Conservation (phyloP, 768 basidiomycete species). For the Russula earlei region DNA sequence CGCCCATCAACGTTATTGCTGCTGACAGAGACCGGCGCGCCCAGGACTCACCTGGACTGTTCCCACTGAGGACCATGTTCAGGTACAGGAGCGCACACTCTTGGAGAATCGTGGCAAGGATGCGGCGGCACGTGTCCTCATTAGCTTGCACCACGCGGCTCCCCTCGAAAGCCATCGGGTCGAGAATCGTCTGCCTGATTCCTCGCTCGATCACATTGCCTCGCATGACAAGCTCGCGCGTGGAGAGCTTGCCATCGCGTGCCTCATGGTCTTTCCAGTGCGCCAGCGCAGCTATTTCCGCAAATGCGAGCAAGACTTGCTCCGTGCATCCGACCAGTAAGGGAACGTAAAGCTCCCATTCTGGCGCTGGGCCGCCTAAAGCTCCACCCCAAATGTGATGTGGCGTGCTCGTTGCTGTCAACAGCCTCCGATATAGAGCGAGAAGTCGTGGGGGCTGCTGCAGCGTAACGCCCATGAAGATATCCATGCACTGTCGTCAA, state of each 20-base stretch:
- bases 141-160: slow-evolving; percentile 3
- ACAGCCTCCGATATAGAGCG: slow-evolving; percentile 54
- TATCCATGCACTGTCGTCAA: slow-evolving; percentile 60
- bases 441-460: slow-evolving; percentile 57
- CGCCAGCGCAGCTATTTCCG: slow-evolving; percentile 61
- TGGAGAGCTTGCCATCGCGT: slow-evolving; percentile 57
- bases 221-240: slow-evolving; percentile 64
- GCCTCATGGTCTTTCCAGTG: slow-evolving; percentile 65
- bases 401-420: slow-evolving; percentile 34
- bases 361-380: slow-evolving; percentile 23
- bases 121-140: slow-evolving; percentile 16
- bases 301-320: slow-evolving; percentile 65
- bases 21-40: neutral
- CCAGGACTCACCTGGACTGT: slow-evolving; percentile 16
- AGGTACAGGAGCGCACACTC: slow-evolving; percentile 19
- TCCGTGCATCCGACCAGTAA: slow-evolving; percentile 69
- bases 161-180: slow-evolving; percentile 34
- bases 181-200: slow-evolving; percentile 37
- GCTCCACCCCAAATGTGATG: slow-evolving; percentile 37
- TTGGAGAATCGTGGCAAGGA: slow-evolving; percentile 17
- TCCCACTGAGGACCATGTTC: slow-evolving; percentile 18
- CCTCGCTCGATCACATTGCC: slow-evolving; percentile 63
- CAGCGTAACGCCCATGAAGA: slow-evolving; percentile 57
- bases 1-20: slow-evolving; percentile 7
- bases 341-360: slow-evolving; percentile 52